These are phyloP conservation scores for Aurinia saxatilis DNA, from an alignment of 345 rosid species.

Conservation along the genomic window DNA sequence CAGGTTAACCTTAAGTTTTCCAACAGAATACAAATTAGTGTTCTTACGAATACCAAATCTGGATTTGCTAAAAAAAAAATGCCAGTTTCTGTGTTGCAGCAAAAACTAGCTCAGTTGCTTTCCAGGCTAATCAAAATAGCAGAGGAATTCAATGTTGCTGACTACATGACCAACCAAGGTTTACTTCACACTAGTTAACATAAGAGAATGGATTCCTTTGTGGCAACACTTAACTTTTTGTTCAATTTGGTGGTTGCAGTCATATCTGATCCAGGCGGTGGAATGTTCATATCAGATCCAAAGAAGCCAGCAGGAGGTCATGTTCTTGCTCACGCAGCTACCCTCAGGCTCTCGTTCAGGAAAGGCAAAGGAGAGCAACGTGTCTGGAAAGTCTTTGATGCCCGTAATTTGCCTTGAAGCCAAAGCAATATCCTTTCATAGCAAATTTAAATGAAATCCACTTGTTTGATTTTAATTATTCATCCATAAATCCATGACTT, in stretches of 20 bases:
- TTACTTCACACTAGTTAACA: neutral
- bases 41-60: neutral
- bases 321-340: slow-evolving; percentile 82
- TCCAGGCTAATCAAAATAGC: slow-evolving; percentile 74
- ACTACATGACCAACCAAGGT: slow-evolving; percentile 94
- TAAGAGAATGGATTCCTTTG: neutral
- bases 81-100: slow-evolving; percentile 40
- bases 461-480: too few relatives aligned
- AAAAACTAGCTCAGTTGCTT: slow-evolving; percentile 93
- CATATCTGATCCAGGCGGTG: slow-evolving; percentile 82
- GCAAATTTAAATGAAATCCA: too few relatives aligned
- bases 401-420: slow-evolving; percentile 68
- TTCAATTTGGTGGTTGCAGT: slow-evolving; percentile 40
- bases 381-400: slow-evolving; percentile 70
- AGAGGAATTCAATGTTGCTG: slow-evolving; percentile 90
- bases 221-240: neutral
- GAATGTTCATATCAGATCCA: slow-evolving; percentile 84
- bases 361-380: slow-evolving; percentile 78
- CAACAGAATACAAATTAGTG: neutral
- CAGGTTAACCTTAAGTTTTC: slow-evolving; percentile 43
- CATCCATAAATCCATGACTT: too few relatives aligned
- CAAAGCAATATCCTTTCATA: slow-evolving; percentile 77
- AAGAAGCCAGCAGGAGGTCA: slow-evolving; percentile 90
- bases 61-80: neutral
- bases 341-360: slow-evolving; percentile 72